These are phyloP conservation scores for Rhizoctonia solani DNA, from an alignment of 1,284 basidiomycete species.

Conservation along the genomic window DNA sequence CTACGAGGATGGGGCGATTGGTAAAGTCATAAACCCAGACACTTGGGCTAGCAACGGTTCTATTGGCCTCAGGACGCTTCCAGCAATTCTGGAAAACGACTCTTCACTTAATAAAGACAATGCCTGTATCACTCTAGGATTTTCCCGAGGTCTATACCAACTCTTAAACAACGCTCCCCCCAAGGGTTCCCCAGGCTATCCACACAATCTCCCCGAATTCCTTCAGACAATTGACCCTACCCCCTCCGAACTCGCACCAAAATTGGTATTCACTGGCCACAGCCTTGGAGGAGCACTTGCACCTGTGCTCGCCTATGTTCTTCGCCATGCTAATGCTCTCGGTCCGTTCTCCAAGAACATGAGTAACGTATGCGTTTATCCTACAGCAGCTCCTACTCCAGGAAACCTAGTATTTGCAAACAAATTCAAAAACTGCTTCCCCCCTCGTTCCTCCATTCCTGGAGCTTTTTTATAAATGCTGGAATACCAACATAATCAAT, in stretches of 20 bases:
- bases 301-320: slow-evolving; percentile 15
- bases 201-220: slow-evolving; percentile 3
- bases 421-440: slow-evolving; percentile 1
- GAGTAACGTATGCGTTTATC: slow-evolving; percentile 1
- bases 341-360: not conserved
- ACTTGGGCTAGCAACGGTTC: not conserved
- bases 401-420: slow-evolving; percentile 17
- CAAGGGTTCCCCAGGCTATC: not conserved
- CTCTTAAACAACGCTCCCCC: not conserved
- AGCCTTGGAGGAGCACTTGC: slow-evolving; percentile 32
- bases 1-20: not conserved
- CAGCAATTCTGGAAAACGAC: not conserved
- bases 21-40: not conserved
- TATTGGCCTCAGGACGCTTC: not conserved
- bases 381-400: slow-evolving; percentile 12
- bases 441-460: not conserved
- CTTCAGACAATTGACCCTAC: not conserved
- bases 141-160: no score
- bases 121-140: no score
- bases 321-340: not conserved
- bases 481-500: slow-evolving; percentile 34
- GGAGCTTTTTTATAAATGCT: slow-evolving; percentile 23
- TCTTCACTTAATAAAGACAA: no score
- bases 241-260: slow-evolving; percentile 1
- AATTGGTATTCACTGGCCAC: slow-evolving; percentile 30